Evolutionary conservation across 2,329 filamentous ascomycete genomes (phyloP).

Genomic region (Monosporascus ibericus): DNA sequence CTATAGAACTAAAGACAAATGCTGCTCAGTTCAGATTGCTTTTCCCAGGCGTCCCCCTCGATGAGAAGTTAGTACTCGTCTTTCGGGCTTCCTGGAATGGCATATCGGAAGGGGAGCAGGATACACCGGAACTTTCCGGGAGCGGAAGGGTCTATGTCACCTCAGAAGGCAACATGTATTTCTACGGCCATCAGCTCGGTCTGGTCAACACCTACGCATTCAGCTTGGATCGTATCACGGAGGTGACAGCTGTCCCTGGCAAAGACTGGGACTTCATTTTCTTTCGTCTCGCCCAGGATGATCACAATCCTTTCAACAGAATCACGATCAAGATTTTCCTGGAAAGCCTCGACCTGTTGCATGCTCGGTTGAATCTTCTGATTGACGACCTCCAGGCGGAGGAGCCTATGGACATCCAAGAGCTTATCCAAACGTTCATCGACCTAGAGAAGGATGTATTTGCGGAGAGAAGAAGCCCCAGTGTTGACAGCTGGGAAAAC

Average conservation of each 20-base stretch:
- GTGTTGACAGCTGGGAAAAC: conserved; percentile 88
- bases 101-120: conserved; percentile 37
- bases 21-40: conserved; percentile 90
- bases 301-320: conserved; percentile 58
- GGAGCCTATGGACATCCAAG: conserved; percentile 61
- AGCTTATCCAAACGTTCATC: conserved; percentile 65
- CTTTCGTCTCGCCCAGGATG: conserved; percentile 64
- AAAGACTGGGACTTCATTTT: conserved; percentile 91
- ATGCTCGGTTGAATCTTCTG: conserved; percentile 77
- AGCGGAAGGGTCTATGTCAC: conserved; percentile 82
- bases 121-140: conserved; percentile 49
- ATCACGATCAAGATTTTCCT: conserved; percentile 91
- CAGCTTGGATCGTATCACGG: conserved; percentile 68
- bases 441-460: conserved; percentile 63
- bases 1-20: conserved; percentile 73
- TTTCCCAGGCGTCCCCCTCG: conserved; percentile 71
- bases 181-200: conserved; percentile 92
- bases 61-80: conserved; percentile 82
- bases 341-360: conserved; percentile 76
- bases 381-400: conserved; percentile 73
- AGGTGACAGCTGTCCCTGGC: conserved; percentile 85
- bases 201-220: conserved; percentile 79
- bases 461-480: conserved; percentile 58
- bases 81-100: conserved; percentile 84
- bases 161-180: conserved; percentile 72